A percentile compares a stretch with the other conserved stretches of the same genome.
These are phyloP conservation scores for Megacollybia marginata DNA, from an alignment of 768 basidiomycete genomes.

Conservation along the genomic window DNA sequence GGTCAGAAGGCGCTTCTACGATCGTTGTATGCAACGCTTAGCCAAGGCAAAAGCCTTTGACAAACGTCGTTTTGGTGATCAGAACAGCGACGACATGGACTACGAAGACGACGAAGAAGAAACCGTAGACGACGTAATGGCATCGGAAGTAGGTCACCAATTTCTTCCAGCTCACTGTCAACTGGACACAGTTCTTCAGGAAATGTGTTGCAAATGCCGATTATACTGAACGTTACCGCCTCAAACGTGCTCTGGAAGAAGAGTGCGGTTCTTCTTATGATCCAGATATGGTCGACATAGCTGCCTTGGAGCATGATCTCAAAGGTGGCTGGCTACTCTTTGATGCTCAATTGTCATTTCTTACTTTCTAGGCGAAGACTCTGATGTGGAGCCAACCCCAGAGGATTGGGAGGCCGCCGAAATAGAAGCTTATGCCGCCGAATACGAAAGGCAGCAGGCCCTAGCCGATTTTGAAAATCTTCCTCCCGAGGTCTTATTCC, in stretches of 20 bases:
- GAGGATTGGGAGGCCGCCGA: background rate
- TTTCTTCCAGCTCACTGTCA: no score
- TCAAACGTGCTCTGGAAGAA: background rate
- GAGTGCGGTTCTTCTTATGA: background rate
- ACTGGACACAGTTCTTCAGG: background rate
- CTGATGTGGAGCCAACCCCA: background rate
- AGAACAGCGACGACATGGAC: background rate
- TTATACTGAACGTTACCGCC: background rate
- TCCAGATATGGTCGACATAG: background rate
- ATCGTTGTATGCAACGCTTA: background rate
- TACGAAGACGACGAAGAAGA: background rate
- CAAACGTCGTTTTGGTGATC: background rate
- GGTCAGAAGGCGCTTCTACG: background rate
- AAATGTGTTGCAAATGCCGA: background rate
- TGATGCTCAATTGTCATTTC: background rate
- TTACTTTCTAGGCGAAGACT: background rate
- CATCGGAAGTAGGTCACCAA: background rate
- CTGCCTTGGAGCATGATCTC: background rate
- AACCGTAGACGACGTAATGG: background rate
- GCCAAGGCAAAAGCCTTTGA: background rate
- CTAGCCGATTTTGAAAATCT: background rate
- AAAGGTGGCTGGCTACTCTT: background rate
- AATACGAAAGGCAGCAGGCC: background rate
- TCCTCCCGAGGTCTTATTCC: background rate
- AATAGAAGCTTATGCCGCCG: background rate